A percentile compares a stretch with the other conserved stretches of the same genome.
Conservation (phyloP, 106 monocot genomes). For the Alisma plantagoaquatica region DNA sequence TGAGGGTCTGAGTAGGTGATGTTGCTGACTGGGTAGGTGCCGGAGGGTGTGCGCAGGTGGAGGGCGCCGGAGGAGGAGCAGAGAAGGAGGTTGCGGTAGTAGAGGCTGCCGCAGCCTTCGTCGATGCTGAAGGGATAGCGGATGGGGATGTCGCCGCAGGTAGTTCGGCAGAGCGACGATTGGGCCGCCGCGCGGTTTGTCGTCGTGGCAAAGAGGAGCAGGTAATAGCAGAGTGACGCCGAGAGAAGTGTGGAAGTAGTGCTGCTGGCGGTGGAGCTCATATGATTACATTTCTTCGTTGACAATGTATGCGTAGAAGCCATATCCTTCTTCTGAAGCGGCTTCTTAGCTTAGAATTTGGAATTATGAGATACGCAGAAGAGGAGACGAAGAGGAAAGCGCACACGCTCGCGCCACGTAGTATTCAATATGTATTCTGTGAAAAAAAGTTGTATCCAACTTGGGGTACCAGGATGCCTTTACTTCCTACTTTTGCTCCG, state of each 20-base stretch:
- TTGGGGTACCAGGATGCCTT: too few species aligned
- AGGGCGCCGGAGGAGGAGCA: conserved; percentile 30
- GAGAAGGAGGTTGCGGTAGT: conserved; percentile 44
- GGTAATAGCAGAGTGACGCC: neutral
- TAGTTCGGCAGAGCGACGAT: conserved; percentile 32
- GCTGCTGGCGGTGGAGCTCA: too few species aligned
- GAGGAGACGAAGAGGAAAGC: too few species aligned
- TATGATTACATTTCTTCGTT: too few species aligned
- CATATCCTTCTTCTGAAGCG: too few species aligned
- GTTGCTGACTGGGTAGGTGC: conserved; percentile 43
- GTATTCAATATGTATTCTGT: too few species aligned
- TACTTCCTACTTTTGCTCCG: too few species aligned
- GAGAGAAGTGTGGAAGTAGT: neutral
- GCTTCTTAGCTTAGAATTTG: too few species aligned
- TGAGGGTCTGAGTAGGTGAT: conserved; percentile 55
- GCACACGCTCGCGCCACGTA: too few species aligned
- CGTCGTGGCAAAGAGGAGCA: conserved; percentile 1
- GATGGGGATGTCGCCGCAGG: conserved; percentile 48
- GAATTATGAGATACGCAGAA: too few species aligned
- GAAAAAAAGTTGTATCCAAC: too few species aligned
- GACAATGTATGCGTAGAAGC: too few species aligned
- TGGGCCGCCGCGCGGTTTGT: conserved; percentile 15
- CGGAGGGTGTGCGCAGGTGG: conserved; percentile 74
- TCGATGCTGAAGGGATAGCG: conserved; percentile 47
- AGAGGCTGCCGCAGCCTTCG: conserved; percentile 68